These are phyloP conservation scores for Entelexis paramagnoliae DNA, from an alignment of 1,139 yeast species.

Conservation along the genomic window DNA sequence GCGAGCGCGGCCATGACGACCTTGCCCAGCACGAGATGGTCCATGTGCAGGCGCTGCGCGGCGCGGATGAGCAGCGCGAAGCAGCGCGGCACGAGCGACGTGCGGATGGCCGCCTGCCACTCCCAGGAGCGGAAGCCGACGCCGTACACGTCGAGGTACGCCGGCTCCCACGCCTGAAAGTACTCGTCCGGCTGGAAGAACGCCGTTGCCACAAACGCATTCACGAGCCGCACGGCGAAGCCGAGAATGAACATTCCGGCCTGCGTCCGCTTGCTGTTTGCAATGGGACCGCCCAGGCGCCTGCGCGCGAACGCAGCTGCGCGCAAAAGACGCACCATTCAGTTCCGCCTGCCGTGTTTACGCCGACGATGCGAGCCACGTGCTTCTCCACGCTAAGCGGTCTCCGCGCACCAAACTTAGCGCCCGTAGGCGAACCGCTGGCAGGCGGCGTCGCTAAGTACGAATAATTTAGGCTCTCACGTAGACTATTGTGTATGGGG, in stretches of 20 bases:
- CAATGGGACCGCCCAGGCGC: background rate
- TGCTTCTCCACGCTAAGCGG: no score
- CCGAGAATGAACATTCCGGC: background rate
- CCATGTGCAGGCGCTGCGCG: conserved; percentile 23
- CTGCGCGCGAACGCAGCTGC: no score
- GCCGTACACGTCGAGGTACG: conserved; percentile 63
- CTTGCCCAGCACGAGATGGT: conserved; percentile 45
- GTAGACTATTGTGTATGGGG: no score
- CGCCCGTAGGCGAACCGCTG: no score
- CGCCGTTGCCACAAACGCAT: conserved; percentile 55
- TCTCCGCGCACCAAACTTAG: no score
- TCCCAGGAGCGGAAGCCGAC: conserved; percentile 93
- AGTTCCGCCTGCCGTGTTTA: no score
- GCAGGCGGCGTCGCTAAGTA: no score
- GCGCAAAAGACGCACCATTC: background rate
- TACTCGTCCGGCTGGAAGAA: conserved; percentile 96
- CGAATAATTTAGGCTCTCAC: no score
- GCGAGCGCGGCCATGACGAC: conserved; percentile 60
- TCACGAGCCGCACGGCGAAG: conserved; percentile 41
- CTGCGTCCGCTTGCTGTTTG: background rate
- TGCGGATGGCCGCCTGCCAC: conserved; percentile 67
- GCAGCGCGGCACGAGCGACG: conserved; percentile 68
- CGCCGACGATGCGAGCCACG: no score
- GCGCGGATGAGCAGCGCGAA: conserved; percentile 41
- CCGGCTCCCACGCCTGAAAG: conserved; percentile 90